Percentiles rank a stretch among this genome's conserved stretches.
These are phyloP conservation scores for Mycena capillaripes DNA, from an alignment of 768 basidiomycete species.

Conservation along the genomic window DNA sequence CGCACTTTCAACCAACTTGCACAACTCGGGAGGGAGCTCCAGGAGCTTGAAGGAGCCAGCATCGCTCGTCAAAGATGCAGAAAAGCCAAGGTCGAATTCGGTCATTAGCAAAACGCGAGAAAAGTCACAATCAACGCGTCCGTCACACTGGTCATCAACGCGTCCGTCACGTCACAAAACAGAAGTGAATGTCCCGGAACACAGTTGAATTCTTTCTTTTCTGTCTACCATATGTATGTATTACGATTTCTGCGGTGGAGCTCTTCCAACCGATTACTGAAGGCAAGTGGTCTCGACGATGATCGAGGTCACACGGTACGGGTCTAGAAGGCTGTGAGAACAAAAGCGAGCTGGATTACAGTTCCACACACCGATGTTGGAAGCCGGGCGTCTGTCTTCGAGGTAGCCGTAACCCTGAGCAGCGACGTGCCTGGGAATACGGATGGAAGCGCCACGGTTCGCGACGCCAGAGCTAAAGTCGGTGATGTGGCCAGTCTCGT, in stretches of 20 bases:
- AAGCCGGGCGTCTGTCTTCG: constrained; percentile 97
- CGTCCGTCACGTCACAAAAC: constrained; percentile 5
- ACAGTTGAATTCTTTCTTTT: background rate
- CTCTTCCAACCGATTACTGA: constrained; percentile 52
- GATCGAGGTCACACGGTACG: constrained; percentile 93
- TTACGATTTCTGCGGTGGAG: background rate
- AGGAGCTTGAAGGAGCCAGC: constrained; percentile 75
- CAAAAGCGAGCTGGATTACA: background rate
- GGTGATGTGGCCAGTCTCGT: constrained; percentile 97
- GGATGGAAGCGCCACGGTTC: constrained; percentile 96
- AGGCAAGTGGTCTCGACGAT: constrained; percentile 91
- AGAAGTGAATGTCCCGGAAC: background rate
- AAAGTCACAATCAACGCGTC: constrained; percentile 14
- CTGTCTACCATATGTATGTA: background rate
- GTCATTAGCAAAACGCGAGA: constrained; percentile 50
- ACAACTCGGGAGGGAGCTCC: constrained; percentile 81
- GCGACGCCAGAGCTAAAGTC: constrained; percentile 95
- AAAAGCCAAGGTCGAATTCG: constrained; percentile 67
- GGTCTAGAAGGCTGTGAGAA: constrained; percentile 65
- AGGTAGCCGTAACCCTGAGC: constrained; percentile 95
- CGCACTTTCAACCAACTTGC: constrained; percentile 70
- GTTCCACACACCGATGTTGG: constrained; percentile 88
- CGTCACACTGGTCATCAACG: constrained; percentile 1
- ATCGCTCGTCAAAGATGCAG: constrained; percentile 61
- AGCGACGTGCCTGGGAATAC: constrained; percentile 94